Evolutionary conservation across 2,329 filamentous ascomycete species (phyloP).

Genomic region (Ampelomyces quisqualis): DNA sequence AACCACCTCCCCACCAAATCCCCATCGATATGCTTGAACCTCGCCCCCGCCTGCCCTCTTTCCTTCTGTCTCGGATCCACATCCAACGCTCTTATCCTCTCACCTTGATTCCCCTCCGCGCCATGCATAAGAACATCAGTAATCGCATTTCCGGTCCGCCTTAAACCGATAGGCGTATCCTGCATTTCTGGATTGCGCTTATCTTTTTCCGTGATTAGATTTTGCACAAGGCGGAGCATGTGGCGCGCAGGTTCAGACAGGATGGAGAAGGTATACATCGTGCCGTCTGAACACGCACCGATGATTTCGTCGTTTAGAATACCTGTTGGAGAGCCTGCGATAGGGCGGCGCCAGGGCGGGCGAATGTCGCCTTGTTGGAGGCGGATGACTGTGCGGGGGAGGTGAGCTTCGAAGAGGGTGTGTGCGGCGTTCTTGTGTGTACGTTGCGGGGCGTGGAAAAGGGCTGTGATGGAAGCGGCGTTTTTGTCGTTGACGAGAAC

Average conservation of each 20-base stretch:
- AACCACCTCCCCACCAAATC: conserved; percentile 44
- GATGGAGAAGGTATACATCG: conserved; percentile 61
- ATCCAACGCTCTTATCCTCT: conserved; percentile 20
- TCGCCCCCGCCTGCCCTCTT: conserved; percentile 14
- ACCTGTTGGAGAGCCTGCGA: conserved; percentile 26
- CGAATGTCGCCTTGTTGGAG: conserved; percentile 54
- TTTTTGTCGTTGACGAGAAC: conserved; percentile 40
- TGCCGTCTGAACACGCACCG: conserved; percentile 54
- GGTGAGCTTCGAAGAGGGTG: conserved; percentile 46
- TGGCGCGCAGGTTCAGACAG: conserved; percentile 64
- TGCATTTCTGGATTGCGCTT: conserved; percentile 15
- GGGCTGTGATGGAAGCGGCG: conserved; percentile 29
- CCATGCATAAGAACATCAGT: conserved; percentile 27
- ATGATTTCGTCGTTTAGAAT: conserved; percentile 52
- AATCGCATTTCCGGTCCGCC: conserved; percentile 17
- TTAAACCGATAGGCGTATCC: conserved; percentile 12
- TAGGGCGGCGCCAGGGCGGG: conserved; percentile 38
- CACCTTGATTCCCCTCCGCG: conserved; percentile 21
- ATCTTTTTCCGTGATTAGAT: conserved; percentile 49
- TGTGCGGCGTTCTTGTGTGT: conserved; percentile 28
- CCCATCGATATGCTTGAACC: conserved; percentile 46
- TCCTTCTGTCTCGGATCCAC: conserved; percentile 29
- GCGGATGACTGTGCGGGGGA: conserved; percentile 47
- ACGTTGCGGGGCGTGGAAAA: conserved; percentile 25
- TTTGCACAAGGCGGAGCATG: conserved; percentile 72